phyloP scores from a whole-genome alignment of 2,329 filamentous ascomycete genomes.

The Podosphaera xanthii region DNA sequence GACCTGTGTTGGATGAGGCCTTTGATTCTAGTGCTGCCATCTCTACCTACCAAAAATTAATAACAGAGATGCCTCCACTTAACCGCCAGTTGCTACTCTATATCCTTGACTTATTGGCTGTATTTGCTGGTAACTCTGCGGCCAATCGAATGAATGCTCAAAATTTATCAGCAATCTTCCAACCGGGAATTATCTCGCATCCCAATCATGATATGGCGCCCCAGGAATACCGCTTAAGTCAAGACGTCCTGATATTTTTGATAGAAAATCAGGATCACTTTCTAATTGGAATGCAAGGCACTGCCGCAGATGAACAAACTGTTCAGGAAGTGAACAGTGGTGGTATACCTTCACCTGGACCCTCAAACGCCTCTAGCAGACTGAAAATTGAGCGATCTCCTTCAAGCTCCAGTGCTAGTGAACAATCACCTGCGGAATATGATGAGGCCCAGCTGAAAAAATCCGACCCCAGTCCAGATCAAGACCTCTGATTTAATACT shows the following conservation, averaged over 20 bases:
- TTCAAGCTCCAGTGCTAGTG: constrained; percentile 73
- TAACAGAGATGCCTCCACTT: constrained; percentile 76
- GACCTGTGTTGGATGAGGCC: constrained; percentile 45
- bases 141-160: constrained; percentile 91
- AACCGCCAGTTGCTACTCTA: constrained; percentile 89
- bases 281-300: constrained; percentile 93
- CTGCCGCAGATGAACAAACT: constrained; percentile 70
- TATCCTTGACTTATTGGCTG: constrained; percentile 82
- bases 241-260: constrained; percentile 90
- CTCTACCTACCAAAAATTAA: constrained; percentile 62
- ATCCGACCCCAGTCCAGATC: too few species aligned
- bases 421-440: constrained; percentile 15
- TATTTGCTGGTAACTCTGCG: constrained; percentile 92
- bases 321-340: constrained; percentile 45
- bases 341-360: constrained; percentile 30
- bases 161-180: constrained; percentile 91
- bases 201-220: constrained; percentile 89
- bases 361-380: constrained; percentile 18
- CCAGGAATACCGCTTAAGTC: constrained; percentile 78
- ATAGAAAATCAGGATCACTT: constrained; percentile 99
- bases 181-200: constrained; percentile 87
- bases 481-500: too few species aligned
- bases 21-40: constrained; percentile 62
- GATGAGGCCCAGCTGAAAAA: background rate
- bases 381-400: constrained; percentile 48